A percentile compares a stretch with the other conserved stretches of the same genome.
phyloP scores from a whole-genome alignment of 1,284 basidiomycete genomes.

The Ganoderma leucocontextum region DNA sequence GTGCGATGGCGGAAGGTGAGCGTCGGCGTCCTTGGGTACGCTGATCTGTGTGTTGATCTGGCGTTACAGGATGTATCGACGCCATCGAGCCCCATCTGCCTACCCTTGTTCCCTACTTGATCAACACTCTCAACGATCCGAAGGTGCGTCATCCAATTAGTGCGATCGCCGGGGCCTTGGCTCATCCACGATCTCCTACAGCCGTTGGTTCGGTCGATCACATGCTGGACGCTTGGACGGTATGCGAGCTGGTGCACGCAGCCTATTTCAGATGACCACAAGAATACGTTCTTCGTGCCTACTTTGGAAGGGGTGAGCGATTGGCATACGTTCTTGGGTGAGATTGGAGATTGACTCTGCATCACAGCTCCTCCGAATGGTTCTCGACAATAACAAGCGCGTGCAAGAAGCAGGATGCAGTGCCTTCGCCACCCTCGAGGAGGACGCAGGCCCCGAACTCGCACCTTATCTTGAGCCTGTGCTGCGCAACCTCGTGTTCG shows the following conservation, averaged over 20 bases:
- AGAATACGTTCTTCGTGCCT: constrained; percentile 91
- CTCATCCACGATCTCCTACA: constrained; percentile 42
- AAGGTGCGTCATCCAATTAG: constrained; percentile 65
- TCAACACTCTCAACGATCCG: constrained; percentile 89
- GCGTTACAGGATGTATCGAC: constrained; percentile 86
- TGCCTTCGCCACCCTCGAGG: constrained; percentile 98
- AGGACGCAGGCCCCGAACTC: constrained; percentile 92
- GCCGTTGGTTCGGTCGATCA: constrained; percentile 97
- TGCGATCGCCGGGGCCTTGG: background rate
- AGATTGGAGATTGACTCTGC: constrained; percentile 21
- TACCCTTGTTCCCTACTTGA: constrained; percentile 91
- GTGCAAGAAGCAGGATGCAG: constrained; percentile 99
- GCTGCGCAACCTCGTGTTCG: constrained; percentile 92
- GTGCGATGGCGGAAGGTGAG: constrained; percentile 97
- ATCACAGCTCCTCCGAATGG: constrained; percentile 89
- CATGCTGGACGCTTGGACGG: constrained; percentile 99
- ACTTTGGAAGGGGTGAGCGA: constrained; percentile 95
- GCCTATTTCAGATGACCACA: constrained; percentile 85
- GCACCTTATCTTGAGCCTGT: constrained; percentile 96
- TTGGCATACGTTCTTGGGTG: constrained; percentile 16
- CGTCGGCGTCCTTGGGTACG: constrained; percentile 12
- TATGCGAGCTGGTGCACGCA: constrained; percentile 97
- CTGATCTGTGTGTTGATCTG: constrained; percentile 20
- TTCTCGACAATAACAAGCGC: constrained; percentile 98
- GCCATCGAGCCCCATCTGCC: constrained; percentile 95